Base-by-base conservation (phyloP, 2,329 filamentous ascomycete genomes). In the Hypocreales sp. region DNA sequence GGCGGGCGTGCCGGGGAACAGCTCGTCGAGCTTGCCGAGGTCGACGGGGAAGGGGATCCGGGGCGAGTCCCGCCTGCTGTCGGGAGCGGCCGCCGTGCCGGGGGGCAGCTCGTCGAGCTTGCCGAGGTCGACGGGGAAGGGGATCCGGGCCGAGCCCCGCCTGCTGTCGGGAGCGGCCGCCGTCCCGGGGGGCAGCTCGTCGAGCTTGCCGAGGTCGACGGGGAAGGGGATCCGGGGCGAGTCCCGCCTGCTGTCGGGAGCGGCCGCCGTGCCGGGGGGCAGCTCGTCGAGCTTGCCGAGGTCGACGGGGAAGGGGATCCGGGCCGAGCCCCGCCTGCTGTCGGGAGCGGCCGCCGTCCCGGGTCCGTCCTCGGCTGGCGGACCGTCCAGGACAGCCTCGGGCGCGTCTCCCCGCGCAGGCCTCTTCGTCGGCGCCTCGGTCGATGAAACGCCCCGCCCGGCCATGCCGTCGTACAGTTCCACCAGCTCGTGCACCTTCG, bases 401-500 rank as follows among this genome's bases (percentile, higher is more conserved):
- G 19, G 13, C 10, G 5, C 6, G 12, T 20, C n/a, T 2, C 4
- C 22, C 5, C 16, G 18, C 10, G 13, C n/a, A 2, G 8, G 11
- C 10, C 21, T 9, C 10, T 23, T 21, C 15, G 22, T 23, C n/a
- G n/a, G n/a, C n/a, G n/a, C n/a, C n/a, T n/a, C n/a, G n/a, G n/a
- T n/a, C n/a, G n/a, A n/a, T n/a, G n/a, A n/a, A n/a, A n/a, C n/a
- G n/a, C n/a, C n/a, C n/a, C n/a, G 31, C 28, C 36, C 50, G 1
- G 46, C 37, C 9, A 67, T 50, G 4, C 55, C 58, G 32, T 72
- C 62, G 26, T 55, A 66, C 47, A 61, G 56, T 14, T 54, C 54
- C 18, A 67, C 64, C 15, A 68, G 45, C 25, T 60, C 57, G 29
- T 62, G 60, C 3, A 68, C 61, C 34, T 61, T 67, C 7, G 58